phyloP scores from a whole-genome alignment of 148 eudicot species.

The Oxyria digyna region DNA sequence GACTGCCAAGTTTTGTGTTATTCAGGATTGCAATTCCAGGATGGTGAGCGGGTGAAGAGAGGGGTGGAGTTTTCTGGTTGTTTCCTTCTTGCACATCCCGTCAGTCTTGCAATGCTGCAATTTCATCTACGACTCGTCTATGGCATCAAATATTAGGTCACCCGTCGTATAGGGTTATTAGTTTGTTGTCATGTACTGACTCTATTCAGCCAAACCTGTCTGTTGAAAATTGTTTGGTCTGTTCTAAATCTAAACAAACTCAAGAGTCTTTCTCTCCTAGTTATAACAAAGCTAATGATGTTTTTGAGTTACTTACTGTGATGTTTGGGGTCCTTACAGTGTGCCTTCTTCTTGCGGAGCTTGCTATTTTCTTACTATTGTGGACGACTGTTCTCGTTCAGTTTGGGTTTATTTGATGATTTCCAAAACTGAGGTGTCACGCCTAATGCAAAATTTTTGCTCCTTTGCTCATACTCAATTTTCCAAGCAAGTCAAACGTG shows the following conservation, averaged over 20 bases:
- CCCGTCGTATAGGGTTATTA: background rate
- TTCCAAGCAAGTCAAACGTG: background rate
- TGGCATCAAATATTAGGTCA: background rate
- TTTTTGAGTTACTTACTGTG: background rate
- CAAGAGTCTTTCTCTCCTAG: background rate
- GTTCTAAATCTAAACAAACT: background rate
- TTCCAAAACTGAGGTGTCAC: background rate
- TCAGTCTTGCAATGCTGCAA: background rate
- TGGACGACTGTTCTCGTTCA: background rate
- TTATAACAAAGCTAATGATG: background rate
- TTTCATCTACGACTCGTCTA: background rate
- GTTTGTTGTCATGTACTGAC: too few relatives aligned
- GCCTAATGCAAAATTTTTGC: too few relatives aligned
- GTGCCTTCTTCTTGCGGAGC: background rate
- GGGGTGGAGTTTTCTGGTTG: background rate
- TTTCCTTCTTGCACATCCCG: background rate
- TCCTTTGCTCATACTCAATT: background rate
- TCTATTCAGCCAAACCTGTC: too few relatives aligned
- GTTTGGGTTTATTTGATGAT: background rate
- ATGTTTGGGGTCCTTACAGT: background rate
- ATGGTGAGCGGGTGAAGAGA: background rate
- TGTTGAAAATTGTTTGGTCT: background rate
- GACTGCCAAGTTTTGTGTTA: background rate
- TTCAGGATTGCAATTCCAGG: background rate
- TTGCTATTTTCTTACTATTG: background rate